Evolutionary conservation across 148 eudicot genomes (phyloP).

Genomic region (Rhododendron henanense): DNA sequence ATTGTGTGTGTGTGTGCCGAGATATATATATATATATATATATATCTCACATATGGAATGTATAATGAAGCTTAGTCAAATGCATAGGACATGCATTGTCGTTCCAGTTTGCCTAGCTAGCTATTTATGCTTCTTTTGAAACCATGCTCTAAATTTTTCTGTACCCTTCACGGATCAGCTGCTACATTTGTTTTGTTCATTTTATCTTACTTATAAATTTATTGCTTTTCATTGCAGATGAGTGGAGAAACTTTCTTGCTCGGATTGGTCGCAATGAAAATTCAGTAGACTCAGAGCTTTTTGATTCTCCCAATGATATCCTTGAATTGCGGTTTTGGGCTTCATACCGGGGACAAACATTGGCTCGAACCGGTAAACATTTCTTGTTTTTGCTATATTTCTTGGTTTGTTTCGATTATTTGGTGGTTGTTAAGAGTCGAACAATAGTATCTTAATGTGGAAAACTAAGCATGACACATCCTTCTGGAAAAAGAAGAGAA

Average conservation of each 20-base stretch:
- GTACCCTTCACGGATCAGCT: neutral
- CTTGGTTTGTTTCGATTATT: neutral
- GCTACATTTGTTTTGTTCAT: neutral
- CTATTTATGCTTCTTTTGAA: neutral
- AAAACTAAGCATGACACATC: neutral
- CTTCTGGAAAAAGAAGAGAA: neutral
- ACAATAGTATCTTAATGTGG: neutral
- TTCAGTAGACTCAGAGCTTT: constrained; percentile 66
- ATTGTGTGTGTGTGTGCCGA: too few species aligned
- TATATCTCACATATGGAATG: neutral
- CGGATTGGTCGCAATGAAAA: constrained; percentile 92
- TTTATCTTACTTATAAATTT: neutral
- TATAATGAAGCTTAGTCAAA: neutral
- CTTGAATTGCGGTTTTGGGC: constrained; percentile 98
- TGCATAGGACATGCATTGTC: neutral
- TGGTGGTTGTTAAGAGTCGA: neutral
- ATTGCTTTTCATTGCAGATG: constrained; percentile 46
- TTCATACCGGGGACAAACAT: constrained; percentile 91
- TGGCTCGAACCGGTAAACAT: constrained; percentile 84
- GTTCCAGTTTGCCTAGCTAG: neutral
- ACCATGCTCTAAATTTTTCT: neutral
- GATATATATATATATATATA: too few species aligned
- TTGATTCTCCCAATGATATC: constrained; percentile 67
- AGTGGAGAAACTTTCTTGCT: constrained; percentile 93
- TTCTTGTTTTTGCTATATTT: neutral